Base-by-base conservation (phyloP, 305 asterid species). In the Fraxinus dipetala region DNA sequence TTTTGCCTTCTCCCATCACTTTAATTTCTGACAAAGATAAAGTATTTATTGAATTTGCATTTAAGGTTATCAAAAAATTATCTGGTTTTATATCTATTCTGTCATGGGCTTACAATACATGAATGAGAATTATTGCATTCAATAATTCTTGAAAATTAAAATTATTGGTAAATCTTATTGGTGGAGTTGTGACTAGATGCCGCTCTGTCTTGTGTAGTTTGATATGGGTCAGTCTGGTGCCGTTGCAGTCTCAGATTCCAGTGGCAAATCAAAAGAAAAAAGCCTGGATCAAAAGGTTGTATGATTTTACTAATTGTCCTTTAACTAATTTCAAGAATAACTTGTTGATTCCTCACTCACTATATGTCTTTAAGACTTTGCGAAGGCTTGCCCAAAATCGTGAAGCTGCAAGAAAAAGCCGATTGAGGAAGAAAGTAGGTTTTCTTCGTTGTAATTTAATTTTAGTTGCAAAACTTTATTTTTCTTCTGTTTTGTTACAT, bases 341-440 rank as follows among this genome's bases (percentile, higher is more conserved):
- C 40, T 82, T 76, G 14, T 67, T 82, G 56, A 80, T 69, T 72
- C 54, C 26, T 83, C 70, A 48, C 78, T 73, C 56, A 24, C 80
- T 65, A 72, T 56, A 80, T 70, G 63, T 56, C 83, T 63, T 77
- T 40, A 94, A 95, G 99, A 90, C 97, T 7, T 82, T 89, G 80
- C 95, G 99, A 77, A 90, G 99, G 85, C 98, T 95, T 78, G 99
- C 99, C 77, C 99, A 95, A 85, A 95, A 95, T 82, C 98, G 99
- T 75, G 98, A 95, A 92, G 99, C 99, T 85, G 99, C 99, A 43
- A 88, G 99, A 83, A 95, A 95, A 87, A 95, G 99, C 86, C 90
- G 99, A 77, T 88, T 95, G 85, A 91, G 98, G 85, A 95, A 95
- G 89, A 95, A 95, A 87, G 99, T 94, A 87, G 32, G 87, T 88